Percentiles rank a stretch among this genome's conserved stretches.
Conservation (phyloP, 1,284 basidiomycete genomes). For the Jaminaea rosea region DNA sequence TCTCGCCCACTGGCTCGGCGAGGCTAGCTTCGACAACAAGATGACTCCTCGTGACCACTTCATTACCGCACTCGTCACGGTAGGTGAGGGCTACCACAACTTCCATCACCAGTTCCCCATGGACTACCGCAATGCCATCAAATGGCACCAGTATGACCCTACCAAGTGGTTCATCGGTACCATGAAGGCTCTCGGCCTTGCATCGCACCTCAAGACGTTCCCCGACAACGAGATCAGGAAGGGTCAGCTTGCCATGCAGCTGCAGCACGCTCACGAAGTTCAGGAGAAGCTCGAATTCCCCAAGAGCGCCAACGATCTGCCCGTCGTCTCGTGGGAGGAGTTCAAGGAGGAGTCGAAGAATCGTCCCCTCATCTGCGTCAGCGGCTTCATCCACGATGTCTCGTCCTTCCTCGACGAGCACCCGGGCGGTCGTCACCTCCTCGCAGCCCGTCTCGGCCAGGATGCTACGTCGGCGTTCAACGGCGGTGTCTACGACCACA, state of each 20-base stretch:
- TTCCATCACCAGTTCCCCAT: constrained; percentile 48
- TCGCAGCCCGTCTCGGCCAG: constrained; percentile 38
- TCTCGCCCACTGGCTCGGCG: constrained; percentile 45
- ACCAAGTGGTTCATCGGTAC: constrained; percentile 45
- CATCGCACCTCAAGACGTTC: constrained; percentile 44
- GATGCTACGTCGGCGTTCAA: constrained; percentile 44
- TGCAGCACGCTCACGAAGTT: constrained; percentile 30
- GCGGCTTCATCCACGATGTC: constrained; percentile 45
- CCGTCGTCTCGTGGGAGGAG: constrained; percentile 45
- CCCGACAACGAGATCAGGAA: constrained; percentile 46
- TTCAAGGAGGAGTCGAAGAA: constrained; percentile 42
- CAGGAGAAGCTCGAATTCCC: constrained; percentile 30
- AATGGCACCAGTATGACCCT: constrained; percentile 46
- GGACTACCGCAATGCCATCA: constrained; percentile 44
- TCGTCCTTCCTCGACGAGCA: constrained; percentile 42
- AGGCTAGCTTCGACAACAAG: constrained; percentile 45
- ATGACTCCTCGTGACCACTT: constrained; percentile 46
- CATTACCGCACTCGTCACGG: constrained; percentile 42
- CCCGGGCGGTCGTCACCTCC: constrained; percentile 40
- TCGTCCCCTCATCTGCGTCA: constrained; percentile 37
- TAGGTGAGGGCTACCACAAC: constrained; percentile 47
- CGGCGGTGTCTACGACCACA: constrained; percentile 45
- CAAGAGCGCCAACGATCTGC: constrained; percentile 37
- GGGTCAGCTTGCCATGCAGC: constrained; percentile 42
- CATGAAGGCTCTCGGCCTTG: constrained; percentile 36